Base-by-base conservation (phyloP, 2,329 filamentous ascomycete genomes). In the Aspergillus oerlinghausenensis region DNA sequence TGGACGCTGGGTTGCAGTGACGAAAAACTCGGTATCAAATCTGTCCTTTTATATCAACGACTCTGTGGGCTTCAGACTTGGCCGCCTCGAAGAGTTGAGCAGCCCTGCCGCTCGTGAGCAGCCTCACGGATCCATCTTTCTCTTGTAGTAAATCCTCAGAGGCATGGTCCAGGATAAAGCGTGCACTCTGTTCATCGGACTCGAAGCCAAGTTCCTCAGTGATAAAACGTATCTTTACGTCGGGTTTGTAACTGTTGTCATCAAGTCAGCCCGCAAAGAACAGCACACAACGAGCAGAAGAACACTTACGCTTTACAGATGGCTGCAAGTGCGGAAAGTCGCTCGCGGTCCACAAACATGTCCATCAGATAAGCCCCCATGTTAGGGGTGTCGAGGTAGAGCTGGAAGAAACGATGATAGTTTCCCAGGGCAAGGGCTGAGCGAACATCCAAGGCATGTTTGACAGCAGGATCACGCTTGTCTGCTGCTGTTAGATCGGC, bases 351-450 rank as follows among this genome's bases (percentile, higher is more conserved):
- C 73, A 97, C 89, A 80, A 99, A 97, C 90, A 96, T 97, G 79
- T 99, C 94, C 90, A 99, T 96, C 52, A 99, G 84, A 77, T 97
- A 97, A 66, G 89, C 92, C 60, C 94, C 93, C 92, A 99, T 96
- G 70, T 96, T 95, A 51, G 92, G 92, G 25, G 92, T 92, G 72
- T 93, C 88, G 65, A 95, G 85, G 75, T 97, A 99, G 48, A 99
- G 84, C 78, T 90, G 89, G 84, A 99, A 97, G 77, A 99, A 97
- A 73, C 86, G 93, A 79, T 99, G 93, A 75, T 97, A 97, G 78
- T 97, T 97, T 67, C 92, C 92, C 73, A 95, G 81, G 52, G 94
- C 93, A 70, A 97, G 79, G 50, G 94, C 90, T 53, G 93, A 96
- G 67, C 94, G 90, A 62, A 97, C 92, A 65, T 89, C 84, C 67